These are phyloP conservation scores for Helminthosporium solani DNA, from an alignment of 2,329 filamentous ascomycete genomes.

Conservation along the genomic window DNA sequence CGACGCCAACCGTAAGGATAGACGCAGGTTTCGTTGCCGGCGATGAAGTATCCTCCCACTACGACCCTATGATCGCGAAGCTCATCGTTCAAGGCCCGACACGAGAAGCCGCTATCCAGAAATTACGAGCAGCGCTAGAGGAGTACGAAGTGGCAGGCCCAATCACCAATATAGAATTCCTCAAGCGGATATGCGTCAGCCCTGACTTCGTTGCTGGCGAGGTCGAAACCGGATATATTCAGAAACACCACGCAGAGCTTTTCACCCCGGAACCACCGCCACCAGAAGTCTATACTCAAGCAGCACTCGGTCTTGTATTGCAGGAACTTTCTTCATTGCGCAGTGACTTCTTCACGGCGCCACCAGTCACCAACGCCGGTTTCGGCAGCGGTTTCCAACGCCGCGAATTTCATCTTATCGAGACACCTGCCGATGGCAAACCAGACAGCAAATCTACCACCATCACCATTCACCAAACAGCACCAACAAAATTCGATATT, in stretches of 20 bases:
- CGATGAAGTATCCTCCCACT: conserved; percentile 89
- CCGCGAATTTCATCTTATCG: conserved; percentile 60
- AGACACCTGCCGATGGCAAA: conserved; percentile 48
- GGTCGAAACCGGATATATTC: conserved; percentile 95
- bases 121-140: conserved; percentile 75
- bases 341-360: conserved; percentile 45
- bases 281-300: conserved; percentile 80
- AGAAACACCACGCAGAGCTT: conserved; percentile 78
- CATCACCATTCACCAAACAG: conserved; percentile 55
- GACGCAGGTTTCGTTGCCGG: conserved; percentile 91
- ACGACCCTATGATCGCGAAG: conserved; percentile 99
- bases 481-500: conserved; percentile 54
- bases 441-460: conserved; percentile 42
- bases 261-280: conserved; percentile 65
- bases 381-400: conserved; percentile 64
- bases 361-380: conserved; percentile 45
- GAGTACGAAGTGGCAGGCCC: conserved; percentile 91
- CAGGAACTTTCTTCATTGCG: conserved; percentile 38
- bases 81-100: conserved; percentile 84
- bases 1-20: conserved; percentile 75
- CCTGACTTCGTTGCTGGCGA: conserved; percentile 80
- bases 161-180: conserved; percentile 93
- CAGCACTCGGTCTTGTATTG: conserved; percentile 72
- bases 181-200: conserved; percentile 82
- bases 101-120: conserved; percentile 77